Evolutionary conservation across 192 early-diverging fungal species (phyloP), one percentile per base, ranked within the genome.

Genomic region (Cetraspora pellucida): DNA sequence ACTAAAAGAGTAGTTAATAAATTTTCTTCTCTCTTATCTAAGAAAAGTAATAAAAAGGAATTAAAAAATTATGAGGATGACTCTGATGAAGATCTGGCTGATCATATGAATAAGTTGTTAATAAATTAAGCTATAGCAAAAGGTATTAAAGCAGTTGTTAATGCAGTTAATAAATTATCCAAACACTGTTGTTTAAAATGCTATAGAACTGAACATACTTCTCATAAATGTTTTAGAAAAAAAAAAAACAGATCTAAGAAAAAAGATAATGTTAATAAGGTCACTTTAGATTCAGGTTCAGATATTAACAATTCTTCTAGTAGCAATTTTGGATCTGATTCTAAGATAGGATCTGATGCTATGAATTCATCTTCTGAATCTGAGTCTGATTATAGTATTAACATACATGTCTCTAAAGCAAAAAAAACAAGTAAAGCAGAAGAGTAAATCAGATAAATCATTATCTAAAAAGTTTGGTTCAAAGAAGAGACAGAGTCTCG

Each of bases 1-100:
- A 59, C 31, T 58, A 73, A 73, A 73, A 55, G 72, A 16, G 72
- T 73, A 58, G 25, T 59, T 10, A 55, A 73, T 59, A 73, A 45
- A 59, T 47, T 73, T 25, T 47, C 72, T 17, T 45, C 72, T 37
- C 30, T 73, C 27, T 73, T 59, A 73, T 55, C 72, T 28, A 58
- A 58, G 52, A 58, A 73, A 49, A 73, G 50, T 59, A 73, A 11
- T 73, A 8, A 30, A 47, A 65, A 65, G 14, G 49, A 52, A 52
- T 52, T 9, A 52, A 52, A 52, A 52, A 52, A 52, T 16, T 52
- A 52, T 52, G 58, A 73, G 37, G 72, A 59, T 59, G 72, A 73
- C 50, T 3, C 45, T 16, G 72, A 73, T 73, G 37, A 73, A 58
- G 23, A 72, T 7, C 28, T 73, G 21, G 25, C 72, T 43, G n/a